Conservation (phyloP, 1,139 yeast species). For the Saccharomyces pastorianus region DNA sequence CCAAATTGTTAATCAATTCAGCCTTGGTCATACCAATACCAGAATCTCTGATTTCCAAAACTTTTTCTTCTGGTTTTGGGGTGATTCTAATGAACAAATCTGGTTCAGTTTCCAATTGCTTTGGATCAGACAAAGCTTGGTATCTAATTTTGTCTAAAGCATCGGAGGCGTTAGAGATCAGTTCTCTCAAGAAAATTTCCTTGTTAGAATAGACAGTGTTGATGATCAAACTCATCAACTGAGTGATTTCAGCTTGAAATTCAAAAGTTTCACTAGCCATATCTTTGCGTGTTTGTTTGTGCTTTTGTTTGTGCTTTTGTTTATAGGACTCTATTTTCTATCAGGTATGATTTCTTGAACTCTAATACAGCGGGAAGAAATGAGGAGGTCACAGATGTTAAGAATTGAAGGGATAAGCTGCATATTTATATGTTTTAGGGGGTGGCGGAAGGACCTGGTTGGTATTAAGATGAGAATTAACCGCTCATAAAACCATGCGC, state of each 20-base stretch:
- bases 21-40: conserved; percentile 99
- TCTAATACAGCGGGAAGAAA: neutral
- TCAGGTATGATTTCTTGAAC: neutral
- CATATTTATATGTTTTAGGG: neutral
- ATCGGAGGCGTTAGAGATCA: conserved; percentile 96
- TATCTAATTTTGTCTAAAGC: conserved; percentile 95
- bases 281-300: conserved; percentile 4
- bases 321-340: neutral
- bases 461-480: neutral
- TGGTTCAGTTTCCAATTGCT: conserved; percentile 88
- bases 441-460: neutral
- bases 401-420: neutral
- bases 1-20: conserved; percentile 96
- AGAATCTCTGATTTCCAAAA: conserved; percentile 95
- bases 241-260: conserved; percentile 99
- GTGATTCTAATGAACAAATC: conserved; percentile 95
- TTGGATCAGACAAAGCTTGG: conserved; percentile 88
- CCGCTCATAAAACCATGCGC: neutral
- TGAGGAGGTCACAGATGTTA: neutral
- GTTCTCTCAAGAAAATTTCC: conserved; percentile 98
- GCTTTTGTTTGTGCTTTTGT: neutral
- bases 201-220: conserved; percentile 95
- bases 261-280: conserved; percentile 83
- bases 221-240: conserved; percentile 99
- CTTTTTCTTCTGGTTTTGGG: conserved; percentile 89